phyloP scores from a whole-genome alignment of 805 yeast species.

The Vanderwaltozyma yarrowii region DNA sequence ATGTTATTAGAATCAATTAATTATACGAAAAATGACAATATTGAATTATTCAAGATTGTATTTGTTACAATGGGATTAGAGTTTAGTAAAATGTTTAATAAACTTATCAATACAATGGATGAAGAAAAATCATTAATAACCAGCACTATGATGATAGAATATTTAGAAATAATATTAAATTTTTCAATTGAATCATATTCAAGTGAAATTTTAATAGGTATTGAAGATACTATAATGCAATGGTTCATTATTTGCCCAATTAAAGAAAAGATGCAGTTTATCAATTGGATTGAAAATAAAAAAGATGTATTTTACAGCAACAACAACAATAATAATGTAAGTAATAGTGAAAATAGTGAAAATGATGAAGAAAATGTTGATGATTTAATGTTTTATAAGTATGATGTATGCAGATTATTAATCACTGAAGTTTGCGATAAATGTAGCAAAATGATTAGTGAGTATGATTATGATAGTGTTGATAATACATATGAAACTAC shows the following conservation, averaged over 20 bases:
- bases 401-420: slow-evolving; percentile 4
- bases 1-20: slow-evolving; percentile 7
- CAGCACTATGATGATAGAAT: neutral
- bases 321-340: neutral
- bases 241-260: slow-evolving; percentile 2
- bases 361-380: neutral
- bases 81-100: slow-evolving; percentile 7
- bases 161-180: slow-evolving; percentile 6
- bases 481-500: neutral
- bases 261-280: neutral
- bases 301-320: neutral
- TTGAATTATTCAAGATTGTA: slow-evolving; percentile 6
- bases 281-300: neutral
- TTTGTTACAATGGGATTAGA: slow-evolving; percentile 9
- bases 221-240: slow-evolving; percentile 3
- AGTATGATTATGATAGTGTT: neutral
- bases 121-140: slow-evolving; percentile 3
- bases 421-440: neutral
- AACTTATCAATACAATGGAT: slow-evolving; percentile 3
- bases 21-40: slow-evolving; percentile 3
- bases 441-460: neutral
- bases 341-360: neutral
- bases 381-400: slow-evolving; percentile 8
- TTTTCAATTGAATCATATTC: slow-evolving; percentile 9
- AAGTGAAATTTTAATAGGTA: slow-evolving; percentile 12